A percentile compares a stretch with the other conserved stretches of the same genome.
These are phyloP conservation scores for Chromosphaera perkinsii DNA, from an alignment of 208 protist genomes.

Conservation along the genomic window DNA sequence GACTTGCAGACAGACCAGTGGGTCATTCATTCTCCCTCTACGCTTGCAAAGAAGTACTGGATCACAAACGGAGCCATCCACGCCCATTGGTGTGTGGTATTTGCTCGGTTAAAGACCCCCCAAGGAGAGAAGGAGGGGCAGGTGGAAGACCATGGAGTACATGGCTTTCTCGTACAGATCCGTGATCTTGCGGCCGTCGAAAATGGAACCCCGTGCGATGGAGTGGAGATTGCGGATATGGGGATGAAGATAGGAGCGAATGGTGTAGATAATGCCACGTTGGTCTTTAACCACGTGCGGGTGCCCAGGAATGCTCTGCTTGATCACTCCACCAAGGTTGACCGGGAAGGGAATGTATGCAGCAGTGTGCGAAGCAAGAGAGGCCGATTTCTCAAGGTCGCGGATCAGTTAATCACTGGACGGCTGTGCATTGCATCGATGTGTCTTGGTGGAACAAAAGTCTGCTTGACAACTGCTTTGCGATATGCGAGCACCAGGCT, in stretches of 20 bases:
- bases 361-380: conserved; percentile 33
- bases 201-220: no score
- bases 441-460: conserved; percentile 6
- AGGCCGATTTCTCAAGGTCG: conserved; percentile 37
- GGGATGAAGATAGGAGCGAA: conserved; percentile 47
- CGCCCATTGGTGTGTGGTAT: conserved; percentile 43
- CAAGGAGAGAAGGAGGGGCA: no score
- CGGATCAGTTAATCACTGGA: no score
- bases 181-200: no score
- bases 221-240: not conserved
- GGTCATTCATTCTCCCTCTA: conserved; percentile 38
- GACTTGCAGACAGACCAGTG: conserved; percentile 53
- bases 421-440: conserved; percentile 22
- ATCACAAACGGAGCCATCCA: conserved; percentile 6
- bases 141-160: conserved; percentile 47
- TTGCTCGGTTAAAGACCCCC: conserved; percentile 51
- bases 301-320: conserved; percentile 54
- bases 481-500: conserved; percentile 33
- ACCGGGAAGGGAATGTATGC: conserved; percentile 41
- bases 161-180: conserved; percentile 56
- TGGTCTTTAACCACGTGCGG: conserved; percentile 61
- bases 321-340: conserved; percentile 42
- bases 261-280: conserved; percentile 62
- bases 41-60: conserved; percentile 57
- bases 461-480: conserved; percentile 34